Conservation (phyloP, 2,329 filamentous ascomycete genomes). For the Colletotrichum gloeosporioides region DNA sequence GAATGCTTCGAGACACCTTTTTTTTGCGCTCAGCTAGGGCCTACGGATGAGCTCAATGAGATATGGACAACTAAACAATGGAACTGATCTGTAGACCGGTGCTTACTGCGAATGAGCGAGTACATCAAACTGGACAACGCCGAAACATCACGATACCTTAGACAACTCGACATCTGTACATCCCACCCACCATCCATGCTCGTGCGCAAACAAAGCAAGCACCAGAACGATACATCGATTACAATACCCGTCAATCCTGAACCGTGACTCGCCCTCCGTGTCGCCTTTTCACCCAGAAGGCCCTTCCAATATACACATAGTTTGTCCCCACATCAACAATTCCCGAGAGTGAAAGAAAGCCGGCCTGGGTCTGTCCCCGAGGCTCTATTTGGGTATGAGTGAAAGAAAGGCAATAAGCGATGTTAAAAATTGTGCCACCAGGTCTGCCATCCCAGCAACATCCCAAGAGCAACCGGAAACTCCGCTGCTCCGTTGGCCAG, state of each 20-base stretch:
- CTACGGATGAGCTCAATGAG: not conserved
- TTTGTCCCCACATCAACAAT: slow-evolving; percentile 14
- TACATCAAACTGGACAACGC: not conserved
- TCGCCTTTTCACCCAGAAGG: not conserved
- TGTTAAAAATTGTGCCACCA: slow-evolving; percentile 14
- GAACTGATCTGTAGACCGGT: not conserved
- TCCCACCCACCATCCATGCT: not conserved
- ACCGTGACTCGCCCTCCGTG: not conserved
- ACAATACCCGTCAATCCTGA: slow-evolving; percentile 6
- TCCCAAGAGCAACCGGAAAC: slow-evolving; percentile 1
- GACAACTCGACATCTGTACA: not conserved
- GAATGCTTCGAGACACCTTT: not conserved
- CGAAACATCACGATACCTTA: not conserved
- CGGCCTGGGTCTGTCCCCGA: slow-evolving; percentile 5
- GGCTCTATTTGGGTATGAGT: slow-evolving; percentile 23
- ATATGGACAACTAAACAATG: not conserved
- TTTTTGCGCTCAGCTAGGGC: not conserved
- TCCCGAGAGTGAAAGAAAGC: slow-evolving; percentile 19
- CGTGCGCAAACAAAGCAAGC: not conserved
- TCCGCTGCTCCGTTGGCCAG: not conserved
- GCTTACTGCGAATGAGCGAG: not conserved
- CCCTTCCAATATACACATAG: slow-evolving; percentile 17
- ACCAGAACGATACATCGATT: slow-evolving; percentile 8
- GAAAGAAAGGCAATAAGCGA: slow-evolving; percentile 21
- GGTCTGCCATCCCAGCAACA: slow-evolving; percentile 1